These are phyloP conservation scores for Pseudopyricularia javanii DNA, from an alignment of 2,329 filamentous ascomycete species.

Conservation along the genomic window DNA sequence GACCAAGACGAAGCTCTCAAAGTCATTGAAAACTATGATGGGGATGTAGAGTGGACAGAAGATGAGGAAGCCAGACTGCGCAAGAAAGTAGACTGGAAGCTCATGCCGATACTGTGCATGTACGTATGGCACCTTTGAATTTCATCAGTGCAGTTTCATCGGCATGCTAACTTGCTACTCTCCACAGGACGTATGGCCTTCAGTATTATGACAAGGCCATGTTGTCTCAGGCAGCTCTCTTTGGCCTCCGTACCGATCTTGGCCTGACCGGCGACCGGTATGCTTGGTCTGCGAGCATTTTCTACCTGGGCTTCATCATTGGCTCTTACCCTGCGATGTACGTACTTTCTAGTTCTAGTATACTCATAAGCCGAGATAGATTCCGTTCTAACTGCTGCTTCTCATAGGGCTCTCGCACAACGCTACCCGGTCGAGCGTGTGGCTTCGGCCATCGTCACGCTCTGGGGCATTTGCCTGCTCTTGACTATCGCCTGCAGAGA, in stretches of 20 bases:
- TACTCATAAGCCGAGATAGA: not conserved
- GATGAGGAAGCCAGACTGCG: constrained; percentile 26
- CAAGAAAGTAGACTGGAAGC: constrained; percentile 24
- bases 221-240: constrained; percentile 38
- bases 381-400: not conserved
- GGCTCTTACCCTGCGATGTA: constrained; percentile 36
- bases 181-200: constrained; percentile 23
- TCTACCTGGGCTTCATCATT: constrained; percentile 39
- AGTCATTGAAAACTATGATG: constrained; percentile 25
- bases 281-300: constrained; percentile 29
- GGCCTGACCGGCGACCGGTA: constrained; percentile 40
- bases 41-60: constrained; percentile 26
- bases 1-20: constrained; percentile 25
- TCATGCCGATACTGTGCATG: constrained; percentile 29
- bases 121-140: constrained; percentile 12
- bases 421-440: constrained; percentile 31
- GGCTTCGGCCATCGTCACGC: constrained; percentile 42
- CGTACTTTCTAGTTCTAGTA: not conserved
- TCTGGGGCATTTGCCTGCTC: constrained; percentile 32
- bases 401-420: constrained; percentile 21
- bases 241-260: constrained; percentile 36
- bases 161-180: not conserved
- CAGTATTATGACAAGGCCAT: constrained; percentile 41
- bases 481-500: constrained; percentile 15
- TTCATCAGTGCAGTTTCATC: not conserved